Base-by-base conservation (phyloP, 1,284 basidiomycete genomes). In the Lignosus rhinocerotis region DNA sequence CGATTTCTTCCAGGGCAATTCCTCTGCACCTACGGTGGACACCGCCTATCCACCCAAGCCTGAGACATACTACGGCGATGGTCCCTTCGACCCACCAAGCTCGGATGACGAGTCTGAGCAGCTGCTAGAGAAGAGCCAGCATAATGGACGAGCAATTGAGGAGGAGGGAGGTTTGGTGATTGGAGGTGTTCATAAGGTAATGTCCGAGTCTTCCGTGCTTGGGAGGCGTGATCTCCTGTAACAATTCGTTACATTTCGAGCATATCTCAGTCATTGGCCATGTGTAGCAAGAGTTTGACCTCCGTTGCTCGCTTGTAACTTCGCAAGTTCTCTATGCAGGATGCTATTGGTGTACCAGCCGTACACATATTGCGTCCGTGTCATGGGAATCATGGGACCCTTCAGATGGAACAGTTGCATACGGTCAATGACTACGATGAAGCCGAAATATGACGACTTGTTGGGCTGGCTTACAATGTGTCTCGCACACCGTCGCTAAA, bases 21-120 rank as follows among this genome's bases (percentile, higher is more conserved):
- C 58, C 1, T 58, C 58, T 34, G 43, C 48, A 25, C 39, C 56
- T 42, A 45, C 52, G 45, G 47, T 34, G 11, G 39, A 38, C 41
- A 48, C 47, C 11, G 62, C 53, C 4, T 56, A 65, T 14, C 55
- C 51, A 25, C 45, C 60, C 7, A 70, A 69, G 59, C 68, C 70
- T 50, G 71, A 61, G 14, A 75, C 78, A 4, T 89, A 90, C 73
- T 90, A 90, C 63, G 85, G 80, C 31, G 87, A 90, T 25, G 87
- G 87, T 0, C 78, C 82, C 0, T 90, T 90, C 65, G 85, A 89
- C 64, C 79, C 86, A 36, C 86, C 88, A 7, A 88, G 84, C 67
- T 89, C 87, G 14, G 84, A 86, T 44, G 87, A 87, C 25, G 87
- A 86, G 55, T 82, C 83, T 19, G 82, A 84, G 25, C 75, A 73